Conservation (phyloP, 352 stramenopile species). For the Phytophthora crassamura region DNA sequence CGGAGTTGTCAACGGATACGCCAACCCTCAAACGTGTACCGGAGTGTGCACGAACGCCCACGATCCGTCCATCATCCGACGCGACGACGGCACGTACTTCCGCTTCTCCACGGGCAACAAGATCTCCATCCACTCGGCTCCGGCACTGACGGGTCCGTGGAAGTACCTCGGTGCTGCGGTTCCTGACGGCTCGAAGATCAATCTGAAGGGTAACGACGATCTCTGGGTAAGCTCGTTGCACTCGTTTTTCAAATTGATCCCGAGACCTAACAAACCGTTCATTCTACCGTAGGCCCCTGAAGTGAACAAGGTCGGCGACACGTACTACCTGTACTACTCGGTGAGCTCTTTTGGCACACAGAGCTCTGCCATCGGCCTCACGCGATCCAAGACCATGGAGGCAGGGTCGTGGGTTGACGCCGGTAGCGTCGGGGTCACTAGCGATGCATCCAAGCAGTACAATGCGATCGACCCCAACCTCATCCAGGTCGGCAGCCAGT, state of each 20-base stretch:
- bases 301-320: slow-evolving; percentile 51
- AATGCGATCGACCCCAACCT: slow-evolving; percentile 67
- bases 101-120: slow-evolving; percentile 53
- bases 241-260: neutral
- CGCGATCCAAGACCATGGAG: slow-evolving; percentile 55
- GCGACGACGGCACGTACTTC: slow-evolving; percentile 58
- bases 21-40: slow-evolving; percentile 25
- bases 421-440: slow-evolving; percentile 45
- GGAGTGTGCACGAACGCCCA: slow-evolving; percentile 43
- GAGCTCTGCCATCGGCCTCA: slow-evolving; percentile 53
- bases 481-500: slow-evolving; percentile 38
- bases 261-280: neutral
- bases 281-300: slow-evolving; percentile 40
- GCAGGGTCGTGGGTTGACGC: slow-evolving; percentile 44
- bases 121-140: slow-evolving; percentile 50
- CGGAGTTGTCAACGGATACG: slow-evolving; percentile 22
- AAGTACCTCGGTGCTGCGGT: slow-evolving; percentile 46
- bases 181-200: slow-evolving; percentile 46
- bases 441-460: slow-evolving; percentile 46
- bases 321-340: slow-evolving; percentile 68
- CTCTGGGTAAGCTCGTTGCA: slow-evolving; percentile 38
- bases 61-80: slow-evolving; percentile 51
- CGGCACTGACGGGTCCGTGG: slow-evolving; percentile 44
- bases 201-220: slow-evolving; percentile 42
- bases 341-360: slow-evolving; percentile 58